These are phyloP conservation scores for Fragosphaeria purpurea DNA, from an alignment of 2,329 filamentous ascomycete genomes.

Conservation along the genomic window DNA sequence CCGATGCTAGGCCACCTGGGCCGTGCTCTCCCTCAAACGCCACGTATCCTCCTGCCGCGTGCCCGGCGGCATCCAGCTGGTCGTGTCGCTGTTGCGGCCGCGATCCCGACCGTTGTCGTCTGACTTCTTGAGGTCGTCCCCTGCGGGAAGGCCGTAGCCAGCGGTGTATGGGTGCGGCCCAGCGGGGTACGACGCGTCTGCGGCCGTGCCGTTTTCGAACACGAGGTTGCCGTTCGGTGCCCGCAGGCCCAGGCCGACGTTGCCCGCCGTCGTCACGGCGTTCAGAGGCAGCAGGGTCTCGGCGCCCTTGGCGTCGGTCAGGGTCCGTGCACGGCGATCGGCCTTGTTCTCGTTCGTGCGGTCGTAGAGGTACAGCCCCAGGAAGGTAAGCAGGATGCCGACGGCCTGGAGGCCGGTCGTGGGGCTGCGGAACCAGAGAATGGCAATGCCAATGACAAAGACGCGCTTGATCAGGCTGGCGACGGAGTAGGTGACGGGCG, in stretches of 20 bases:
- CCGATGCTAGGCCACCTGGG: conserved; percentile 8
- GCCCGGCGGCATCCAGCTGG: conserved; percentile 63
- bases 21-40: conserved; percentile 33
- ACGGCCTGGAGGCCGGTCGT: conserved; percentile 75
- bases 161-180: conserved; percentile 34
- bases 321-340: conserved; percentile 67
- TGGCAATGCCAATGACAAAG: conserved; percentile 89
- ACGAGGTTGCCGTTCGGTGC: conserved; percentile 27
- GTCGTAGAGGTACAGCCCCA: conserved; percentile 93
- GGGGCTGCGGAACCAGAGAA: conserved; percentile 89
- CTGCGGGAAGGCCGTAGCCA: conserved; percentile 30
- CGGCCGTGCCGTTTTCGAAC: conserved; percentile 26
- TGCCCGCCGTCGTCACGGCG: conserved; percentile 11
- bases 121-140: conserved; percentile 46
- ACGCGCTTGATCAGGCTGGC: conserved; percentile 94
- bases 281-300: conserved; percentile 59
- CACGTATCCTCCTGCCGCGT: conserved; percentile 84
- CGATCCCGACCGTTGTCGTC: conserved; percentile 35
- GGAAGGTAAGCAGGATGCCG: conserved; percentile 80
- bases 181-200: conserved; percentile 9
- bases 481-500: conserved; percentile 93
- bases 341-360: conserved; percentile 83
- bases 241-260: conserved; percentile 6
- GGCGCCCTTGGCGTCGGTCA: conserved; percentile 35
- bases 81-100: conserved; percentile 35